Evolutionary conservation across 75 land plant species (phyloP).

Genomic region (Sequoia sempervirens): DNA sequence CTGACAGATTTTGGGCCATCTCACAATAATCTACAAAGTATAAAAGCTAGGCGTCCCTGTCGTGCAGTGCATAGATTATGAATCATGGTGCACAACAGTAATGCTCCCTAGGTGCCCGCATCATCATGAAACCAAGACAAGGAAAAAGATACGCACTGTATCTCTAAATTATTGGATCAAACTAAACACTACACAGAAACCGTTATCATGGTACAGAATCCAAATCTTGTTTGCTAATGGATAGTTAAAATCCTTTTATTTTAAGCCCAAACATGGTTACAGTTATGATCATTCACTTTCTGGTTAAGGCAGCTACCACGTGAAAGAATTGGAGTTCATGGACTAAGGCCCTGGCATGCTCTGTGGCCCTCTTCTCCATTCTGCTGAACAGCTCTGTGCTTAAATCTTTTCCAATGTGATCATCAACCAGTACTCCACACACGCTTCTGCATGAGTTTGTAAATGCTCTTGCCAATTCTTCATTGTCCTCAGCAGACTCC

Average conservation of each 20-base stretch:
- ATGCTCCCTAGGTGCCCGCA: background rate
- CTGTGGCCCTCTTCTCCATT: slow-evolving; percentile 28
- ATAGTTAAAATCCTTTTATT: background rate
- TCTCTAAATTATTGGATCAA: too few relatives aligned
- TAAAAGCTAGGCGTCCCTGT: too few relatives aligned
- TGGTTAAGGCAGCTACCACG: slow-evolving; percentile 40
- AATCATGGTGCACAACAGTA: background rate
- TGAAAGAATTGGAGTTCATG: slow-evolving; percentile 50
- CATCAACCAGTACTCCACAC: slow-evolving; percentile 50
- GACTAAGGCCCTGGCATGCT: slow-evolving; percentile 33
- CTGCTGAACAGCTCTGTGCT: slow-evolving; percentile 43
- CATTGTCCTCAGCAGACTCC: slow-evolving; percentile 31
- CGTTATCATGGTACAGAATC: background rate
- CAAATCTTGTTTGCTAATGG: background rate
- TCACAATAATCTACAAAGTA: background rate
- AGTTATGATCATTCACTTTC: background rate
- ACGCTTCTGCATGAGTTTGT: slow-evolving; percentile 49
- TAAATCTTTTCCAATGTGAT: slow-evolving; percentile 45
- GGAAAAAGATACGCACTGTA: background rate
- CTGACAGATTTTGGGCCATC: background rate
- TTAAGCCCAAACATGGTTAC: background rate
- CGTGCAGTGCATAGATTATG: background rate
- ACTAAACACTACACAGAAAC: background rate
- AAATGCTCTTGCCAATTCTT: slow-evolving; percentile 43
- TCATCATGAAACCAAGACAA: background rate